phyloP scores from a whole-genome alignment of 1,139 yeast genomes.

The Debaryomyces coudertii region DNA sequence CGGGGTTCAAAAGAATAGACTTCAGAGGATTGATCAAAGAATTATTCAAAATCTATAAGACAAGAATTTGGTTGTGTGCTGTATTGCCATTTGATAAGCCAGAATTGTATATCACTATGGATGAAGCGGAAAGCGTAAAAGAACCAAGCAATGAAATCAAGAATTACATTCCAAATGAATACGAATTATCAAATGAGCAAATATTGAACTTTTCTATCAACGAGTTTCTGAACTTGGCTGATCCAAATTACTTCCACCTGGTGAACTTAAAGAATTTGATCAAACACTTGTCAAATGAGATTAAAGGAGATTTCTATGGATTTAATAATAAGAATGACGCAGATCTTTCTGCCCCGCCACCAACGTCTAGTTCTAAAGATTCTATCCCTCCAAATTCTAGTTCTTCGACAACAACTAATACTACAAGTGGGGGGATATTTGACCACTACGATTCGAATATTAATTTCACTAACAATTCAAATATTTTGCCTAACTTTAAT shows the following conservation, averaged over 20 bases:
- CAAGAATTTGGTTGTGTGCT: conserved; percentile 97
- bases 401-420: conserved; percentile 2
- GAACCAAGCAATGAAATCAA: conserved; percentile 1
- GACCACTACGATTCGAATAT: conserved; percentile 5
- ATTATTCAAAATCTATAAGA: conserved; percentile 88
- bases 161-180: conserved; percentile 40
- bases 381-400: conserved; percentile 1
- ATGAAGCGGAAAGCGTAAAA: conserved; percentile 6
- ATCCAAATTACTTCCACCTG: conserved; percentile 49
- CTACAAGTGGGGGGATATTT: conserved; percentile 8
- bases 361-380: conserved; percentile 1
- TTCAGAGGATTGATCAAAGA: conserved; percentile 92
- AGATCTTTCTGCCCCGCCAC: neutral
- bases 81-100: conserved; percentile 52
- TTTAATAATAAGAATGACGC: conserved; percentile 24
- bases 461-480: conserved; percentile 10
- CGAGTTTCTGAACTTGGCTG: conserved; percentile 38
- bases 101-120: conserved; percentile 27
- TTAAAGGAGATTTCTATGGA: conserved; percentile 48
- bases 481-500: conserved; percentile 32
- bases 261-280: conserved; percentile 43
- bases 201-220: conserved; percentile 43
- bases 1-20: conserved; percentile 81
- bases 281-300: conserved; percentile 34
- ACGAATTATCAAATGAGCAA: conserved; percentile 46